These are phyloP conservation scores for Ustilago bromivora DNA, from an alignment of 1,284 basidiomycete species.

Conservation along the genomic window DNA sequence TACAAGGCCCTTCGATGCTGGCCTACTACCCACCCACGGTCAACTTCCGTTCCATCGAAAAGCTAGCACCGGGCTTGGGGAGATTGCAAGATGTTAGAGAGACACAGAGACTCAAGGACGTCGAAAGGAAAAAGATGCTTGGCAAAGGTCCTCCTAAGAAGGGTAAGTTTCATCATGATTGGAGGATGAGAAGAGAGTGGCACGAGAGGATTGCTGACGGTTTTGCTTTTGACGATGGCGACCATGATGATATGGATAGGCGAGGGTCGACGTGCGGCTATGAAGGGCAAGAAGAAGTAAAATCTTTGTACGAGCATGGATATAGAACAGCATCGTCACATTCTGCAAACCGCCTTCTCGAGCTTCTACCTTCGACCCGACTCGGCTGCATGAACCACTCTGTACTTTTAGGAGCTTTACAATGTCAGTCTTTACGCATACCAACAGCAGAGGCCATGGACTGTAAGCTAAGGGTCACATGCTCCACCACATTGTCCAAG, in stretches of 20 bases:
- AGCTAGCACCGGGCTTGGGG: constrained; percentile 33
- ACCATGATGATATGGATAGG: constrained; percentile 32
- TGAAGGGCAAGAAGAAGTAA: constrained; percentile 67
- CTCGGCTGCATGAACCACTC: not conserved
- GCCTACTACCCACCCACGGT: constrained; percentile 64
- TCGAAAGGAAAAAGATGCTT: constrained; percentile 62
- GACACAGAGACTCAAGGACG: constrained; percentile 58
- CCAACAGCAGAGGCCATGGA: not conserved
- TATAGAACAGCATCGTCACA: not conserved
- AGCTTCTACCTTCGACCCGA: not conserved
- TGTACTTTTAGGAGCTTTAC: not conserved
- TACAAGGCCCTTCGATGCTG: constrained; percentile 65
- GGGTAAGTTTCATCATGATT: constrained; percentile 53
- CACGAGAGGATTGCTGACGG: not conserved
- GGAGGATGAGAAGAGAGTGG: not conserved
- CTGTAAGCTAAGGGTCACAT: no score
- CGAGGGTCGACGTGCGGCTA: constrained; percentile 66
- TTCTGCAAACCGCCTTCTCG: not conserved
- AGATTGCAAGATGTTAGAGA: constrained; percentile 50
- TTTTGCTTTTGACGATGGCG: not conserved
- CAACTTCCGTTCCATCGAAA: constrained; percentile 50
- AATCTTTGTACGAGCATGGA: not conserved
- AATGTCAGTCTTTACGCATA: not conserved
- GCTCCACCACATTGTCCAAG: no score
- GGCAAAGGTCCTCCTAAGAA: constrained; percentile 69